phyloP scores from a whole-genome alignment of 1,284 basidiomycete species.

The Pseudozyma hubeiensis region DNA sequence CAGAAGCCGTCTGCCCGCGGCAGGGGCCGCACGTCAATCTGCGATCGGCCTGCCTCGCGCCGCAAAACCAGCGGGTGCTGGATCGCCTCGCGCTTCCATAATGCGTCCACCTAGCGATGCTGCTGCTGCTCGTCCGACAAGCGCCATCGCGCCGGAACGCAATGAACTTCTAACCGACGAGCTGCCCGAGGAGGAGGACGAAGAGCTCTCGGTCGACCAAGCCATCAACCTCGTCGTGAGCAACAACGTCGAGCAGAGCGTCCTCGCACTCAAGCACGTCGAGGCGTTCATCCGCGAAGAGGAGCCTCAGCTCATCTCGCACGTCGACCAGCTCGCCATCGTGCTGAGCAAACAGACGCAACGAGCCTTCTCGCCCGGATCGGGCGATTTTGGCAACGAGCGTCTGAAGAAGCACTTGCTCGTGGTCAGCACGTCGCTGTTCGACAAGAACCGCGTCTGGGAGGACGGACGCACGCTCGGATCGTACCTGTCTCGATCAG shows the following conservation, averaged over 20 bases:
- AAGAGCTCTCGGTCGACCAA: constrained; percentile 54
- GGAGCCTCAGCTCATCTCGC: constrained; percentile 43
- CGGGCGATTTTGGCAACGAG: constrained; percentile 26
- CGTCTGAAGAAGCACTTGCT: constrained; percentile 64
- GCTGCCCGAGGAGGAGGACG: constrained; percentile 45
- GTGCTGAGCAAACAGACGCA: constrained; percentile 59
- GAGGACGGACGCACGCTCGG: constrained; percentile 55
- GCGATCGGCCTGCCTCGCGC: constrained; percentile 42
- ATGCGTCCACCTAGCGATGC: constrained; percentile 15
- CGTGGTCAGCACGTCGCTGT: constrained; percentile 50
- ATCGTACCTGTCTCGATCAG: constrained; percentile 53
- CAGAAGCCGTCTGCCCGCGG: constrained; percentile 36
- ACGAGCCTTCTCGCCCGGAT: constrained; percentile 46
- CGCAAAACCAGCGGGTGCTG: constrained; percentile 7
- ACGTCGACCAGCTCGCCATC: constrained; percentile 74
- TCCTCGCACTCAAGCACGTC: constrained; percentile 89
- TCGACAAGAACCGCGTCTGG: constrained; percentile 54
- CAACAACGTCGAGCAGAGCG: constrained; percentile 83
- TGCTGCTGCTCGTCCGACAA: constrained; percentile 11
- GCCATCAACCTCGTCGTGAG: constrained; percentile 75
- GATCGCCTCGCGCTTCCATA: constrained; percentile 30
- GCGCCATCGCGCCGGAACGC: constrained; percentile 8
- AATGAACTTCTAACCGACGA: constrained; percentile 40
- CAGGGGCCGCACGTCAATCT: constrained; percentile 44
- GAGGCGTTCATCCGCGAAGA: constrained; percentile 56